Conservation (phyloP, 495 filamentous ascomycete genomes). For the Penicillium lividum region DNA sequence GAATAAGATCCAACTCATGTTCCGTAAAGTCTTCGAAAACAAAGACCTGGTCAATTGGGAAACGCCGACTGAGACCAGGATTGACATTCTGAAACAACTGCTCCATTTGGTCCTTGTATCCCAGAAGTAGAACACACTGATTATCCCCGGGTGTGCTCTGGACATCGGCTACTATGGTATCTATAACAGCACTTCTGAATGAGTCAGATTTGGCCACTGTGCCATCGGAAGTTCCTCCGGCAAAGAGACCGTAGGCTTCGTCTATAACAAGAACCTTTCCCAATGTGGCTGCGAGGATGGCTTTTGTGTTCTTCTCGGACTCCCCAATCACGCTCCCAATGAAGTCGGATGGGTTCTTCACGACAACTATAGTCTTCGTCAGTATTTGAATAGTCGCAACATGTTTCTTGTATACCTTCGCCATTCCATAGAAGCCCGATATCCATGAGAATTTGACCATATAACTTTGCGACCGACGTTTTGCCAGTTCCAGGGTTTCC, state of each 20-base stretch:
- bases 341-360: conserved; percentile 75
- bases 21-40: conserved; percentile 70
- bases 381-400: not conserved
- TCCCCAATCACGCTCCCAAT: conserved; percentile 61
- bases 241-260: conserved; percentile 60
- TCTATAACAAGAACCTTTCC: conserved; percentile 80
- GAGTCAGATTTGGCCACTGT: conserved; percentile 41
- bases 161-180: conserved; percentile 83
- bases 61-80: conserved; percentile 69
- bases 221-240: conserved; percentile 25
- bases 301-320: conserved; percentile 72
- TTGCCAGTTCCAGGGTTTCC: conserved; percentile 76
- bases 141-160: conserved; percentile 77
- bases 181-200: conserved; percentile 66
- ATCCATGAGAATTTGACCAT: conserved; percentile 63
- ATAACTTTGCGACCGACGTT: conserved; percentile 74
- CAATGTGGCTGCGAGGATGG: conserved; percentile 61
- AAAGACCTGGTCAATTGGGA: conserved; percentile 65
- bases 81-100: conserved; percentile 81
- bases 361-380: conserved; percentile 47
- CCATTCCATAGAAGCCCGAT: conserved; percentile 62
- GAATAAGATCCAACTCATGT: conserved; percentile 55
- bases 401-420: conserved; percentile 50
- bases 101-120: conserved; percentile 76
- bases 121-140: conserved; percentile 73